These are phyloP conservation scores for Tylopilus sp. DNA, from an alignment of 768 basidiomycete genomes.

Conservation along the genomic window DNA sequence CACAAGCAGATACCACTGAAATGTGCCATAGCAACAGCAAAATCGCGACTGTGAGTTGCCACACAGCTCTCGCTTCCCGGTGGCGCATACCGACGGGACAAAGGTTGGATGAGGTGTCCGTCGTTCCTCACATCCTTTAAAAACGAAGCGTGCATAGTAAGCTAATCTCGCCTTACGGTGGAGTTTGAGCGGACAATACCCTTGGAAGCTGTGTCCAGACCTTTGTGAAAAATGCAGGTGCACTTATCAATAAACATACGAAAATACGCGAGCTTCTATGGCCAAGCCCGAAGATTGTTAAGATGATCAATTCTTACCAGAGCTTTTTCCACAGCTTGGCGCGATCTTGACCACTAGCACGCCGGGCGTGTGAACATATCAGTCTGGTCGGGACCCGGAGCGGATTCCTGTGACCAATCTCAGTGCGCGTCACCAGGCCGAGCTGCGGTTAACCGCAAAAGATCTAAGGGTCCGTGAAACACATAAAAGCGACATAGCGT, in stretches of 20 bases:
- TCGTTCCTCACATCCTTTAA: neutral
- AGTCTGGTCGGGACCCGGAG: too few relatives aligned
- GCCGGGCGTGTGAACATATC: too few relatives aligned
- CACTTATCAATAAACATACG: neutral
- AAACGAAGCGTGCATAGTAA: neutral
- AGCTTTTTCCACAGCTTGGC: too few relatives aligned
- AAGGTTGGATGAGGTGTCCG: neutral
- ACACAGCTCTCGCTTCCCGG: neutral
- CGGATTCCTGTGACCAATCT: too few relatives aligned
- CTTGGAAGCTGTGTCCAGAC: neutral
- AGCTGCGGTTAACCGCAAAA: too few relatives aligned
- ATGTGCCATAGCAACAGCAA: constrained; percentile 1
- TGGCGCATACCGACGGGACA: constrained; percentile 3
- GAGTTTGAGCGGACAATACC: neutral
- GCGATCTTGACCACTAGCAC: too few relatives aligned
- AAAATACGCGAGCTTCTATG: neutral
- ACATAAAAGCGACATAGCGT: too few relatives aligned
- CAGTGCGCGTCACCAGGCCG: too few relatives aligned
- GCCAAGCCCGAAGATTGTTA: neutral
- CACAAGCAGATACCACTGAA: constrained; percentile 13
- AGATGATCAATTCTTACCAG: too few relatives aligned
- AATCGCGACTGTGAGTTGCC: neutral
- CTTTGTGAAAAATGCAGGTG: neutral
- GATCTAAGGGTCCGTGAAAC: too few relatives aligned
- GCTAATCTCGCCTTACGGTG: neutral